Base-by-base conservation (phyloP, 2,329 filamentous ascomycete genomes). In the Diaporthe helianthi region DNA sequence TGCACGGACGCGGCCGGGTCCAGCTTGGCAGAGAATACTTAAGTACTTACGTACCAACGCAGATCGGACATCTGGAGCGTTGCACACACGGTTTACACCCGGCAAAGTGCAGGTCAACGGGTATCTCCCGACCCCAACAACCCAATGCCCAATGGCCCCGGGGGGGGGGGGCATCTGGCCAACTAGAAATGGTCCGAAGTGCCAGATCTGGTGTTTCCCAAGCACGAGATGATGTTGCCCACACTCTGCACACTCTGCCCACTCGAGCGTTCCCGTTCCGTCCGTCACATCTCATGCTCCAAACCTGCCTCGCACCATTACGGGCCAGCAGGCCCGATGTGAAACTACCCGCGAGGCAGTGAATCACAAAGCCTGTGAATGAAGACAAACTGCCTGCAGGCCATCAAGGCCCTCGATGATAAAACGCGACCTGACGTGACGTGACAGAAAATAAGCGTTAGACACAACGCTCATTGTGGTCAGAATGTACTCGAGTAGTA, bases 191-290 rank as follows among this genome's bases (percentile, higher is more conserved):
- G 46, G 36, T 22, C 17, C 9, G 46, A 46, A n/a, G 41, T 58
- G 31, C 52, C 17, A 67, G 64, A 67, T 67, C 52, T 58, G 26
- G 52, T 55, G 52, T 31, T 55, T 13, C 22, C 24, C 41, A 7
- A 12, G 26, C 15, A 61, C 33, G 33, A 53, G 44, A 41, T 67
- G 29, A 47, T 33, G 64, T 26, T 26, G 52, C 38, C n/a, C n/a
- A n/a, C n/a, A n/a, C n/a, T n/a, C n/a, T n/a, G n/a, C n/a, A n/a
- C n/a, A n/a, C n/a, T n/a, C n/a, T n/a, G n/a, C n/a, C 41, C 29
- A 29, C n/a, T 46, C 2, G 29, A 55, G 19, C 19, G 26, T n/a
- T 47, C 19, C 58, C 41, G 41, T 47, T 8, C 46, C 41, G 19
- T n/a, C 33, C 33, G 58, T 46, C 19, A 33, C 19, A 33, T 26